A percentile compares a stretch with the other conserved stretches of the same genome.
Conservation (phyloP, 768 basidiomycete genomes). For the Termitomyces titanicus region DNA sequence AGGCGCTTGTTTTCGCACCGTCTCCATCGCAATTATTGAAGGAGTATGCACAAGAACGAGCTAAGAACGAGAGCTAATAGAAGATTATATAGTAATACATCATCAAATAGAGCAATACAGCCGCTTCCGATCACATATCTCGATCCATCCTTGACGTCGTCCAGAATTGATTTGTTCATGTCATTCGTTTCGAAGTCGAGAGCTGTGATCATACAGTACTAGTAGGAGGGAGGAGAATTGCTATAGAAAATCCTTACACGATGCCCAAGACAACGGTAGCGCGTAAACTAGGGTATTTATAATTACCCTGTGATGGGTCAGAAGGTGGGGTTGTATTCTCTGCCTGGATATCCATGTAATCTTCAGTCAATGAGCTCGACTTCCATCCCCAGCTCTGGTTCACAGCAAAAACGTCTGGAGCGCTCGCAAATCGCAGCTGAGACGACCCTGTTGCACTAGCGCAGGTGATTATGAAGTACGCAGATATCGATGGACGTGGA, state of each 20-base stretch:
- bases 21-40: conserved; percentile 19
- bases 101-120: conserved; percentile 10
- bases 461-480: conserved; percentile 84
- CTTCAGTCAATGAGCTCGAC: conserved; percentile 49
- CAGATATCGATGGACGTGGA: conserved; percentile 63
- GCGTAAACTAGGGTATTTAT: conserved; percentile 58
- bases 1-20: conserved; percentile 64
- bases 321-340: conserved; percentile 23
- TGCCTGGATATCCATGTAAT: conserved; percentile 40
- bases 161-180: neutral
- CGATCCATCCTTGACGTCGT: neutral
- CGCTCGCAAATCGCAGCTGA: conserved; percentile 79
- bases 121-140: neutral
- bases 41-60: neutral
- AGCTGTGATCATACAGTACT: neutral
- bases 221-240: neutral
- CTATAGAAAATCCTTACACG: conserved; percentile 37
- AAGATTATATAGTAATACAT: conserved; percentile 12
- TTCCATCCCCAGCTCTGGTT: conserved; percentile 97
- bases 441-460: conserved; percentile 77
- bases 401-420: conserved; percentile 81
- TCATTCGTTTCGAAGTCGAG: neutral
- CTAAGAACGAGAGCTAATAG: neutral
- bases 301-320: conserved; percentile 18
- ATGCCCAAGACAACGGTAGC: conserved; percentile 79